phyloP scores from a whole-genome alignment of 768 basidiomycete species.

The Hemileccinum impolitum region DNA sequence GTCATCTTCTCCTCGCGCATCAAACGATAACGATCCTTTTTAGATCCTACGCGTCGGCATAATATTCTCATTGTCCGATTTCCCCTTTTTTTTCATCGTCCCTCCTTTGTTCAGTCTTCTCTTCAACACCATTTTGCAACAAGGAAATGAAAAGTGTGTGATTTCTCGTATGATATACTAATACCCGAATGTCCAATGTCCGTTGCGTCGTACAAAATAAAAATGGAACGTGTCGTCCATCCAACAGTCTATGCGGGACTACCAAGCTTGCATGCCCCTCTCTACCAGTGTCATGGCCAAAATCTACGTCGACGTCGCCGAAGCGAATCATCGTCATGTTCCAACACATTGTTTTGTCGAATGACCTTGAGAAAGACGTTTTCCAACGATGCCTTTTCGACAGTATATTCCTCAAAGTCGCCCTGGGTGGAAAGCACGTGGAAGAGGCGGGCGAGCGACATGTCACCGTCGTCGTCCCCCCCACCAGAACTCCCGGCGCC shows the following conservation, averaged over 20 bases:
- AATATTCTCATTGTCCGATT: constrained; percentile 17
- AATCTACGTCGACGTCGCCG: constrained; percentile 9
- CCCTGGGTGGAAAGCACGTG: constrained; percentile 48
- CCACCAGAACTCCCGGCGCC: not conserved
- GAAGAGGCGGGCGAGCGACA: constrained; percentile 61
- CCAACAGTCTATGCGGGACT: too few species aligned
- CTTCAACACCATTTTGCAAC: not conserved
- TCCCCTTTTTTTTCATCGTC: constrained; percentile 2
- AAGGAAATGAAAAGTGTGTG: too few species aligned
- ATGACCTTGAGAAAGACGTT: constrained; percentile 73
- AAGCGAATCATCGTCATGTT: constrained; percentile 38
- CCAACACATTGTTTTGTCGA: constrained; percentile 54
- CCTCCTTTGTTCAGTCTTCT: not conserved
- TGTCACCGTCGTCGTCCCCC: not conserved
- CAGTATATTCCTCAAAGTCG: constrained; percentile 63
- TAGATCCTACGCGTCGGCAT: constrained; percentile 21
- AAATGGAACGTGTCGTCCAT: too few species aligned
- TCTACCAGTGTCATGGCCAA: not conserved
- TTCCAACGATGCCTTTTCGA: constrained; percentile 67
- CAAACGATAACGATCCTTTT: constrained; percentile 25
- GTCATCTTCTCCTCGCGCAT: constrained; percentile 16
- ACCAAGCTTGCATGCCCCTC: too few species aligned
- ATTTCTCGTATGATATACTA: too few species aligned
- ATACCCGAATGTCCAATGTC: too few species aligned
- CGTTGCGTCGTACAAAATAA: too few species aligned